phyloP scores from a whole-genome alignment of 805 yeast genomes.

The Lipomyces starkeyi region DNA sequence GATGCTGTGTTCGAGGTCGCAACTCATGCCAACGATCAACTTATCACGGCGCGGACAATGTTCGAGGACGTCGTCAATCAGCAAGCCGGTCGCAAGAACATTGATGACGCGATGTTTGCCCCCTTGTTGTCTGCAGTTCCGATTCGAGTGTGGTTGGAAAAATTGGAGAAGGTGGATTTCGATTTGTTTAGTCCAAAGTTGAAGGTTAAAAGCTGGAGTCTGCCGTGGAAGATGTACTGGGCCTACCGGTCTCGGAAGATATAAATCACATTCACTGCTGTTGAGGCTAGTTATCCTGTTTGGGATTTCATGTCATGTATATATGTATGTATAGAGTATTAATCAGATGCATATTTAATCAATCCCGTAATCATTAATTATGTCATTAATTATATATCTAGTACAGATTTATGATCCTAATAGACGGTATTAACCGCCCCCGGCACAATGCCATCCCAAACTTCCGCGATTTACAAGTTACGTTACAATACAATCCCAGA shows the following conservation, averaged over 20 bases:
- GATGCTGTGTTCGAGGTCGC: slow-evolving; percentile 73
- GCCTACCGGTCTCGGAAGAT: slow-evolving; percentile 52
- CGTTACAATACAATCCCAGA: not conserved
- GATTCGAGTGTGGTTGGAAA: slow-evolving; percentile 62
- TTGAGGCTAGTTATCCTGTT: not conserved
- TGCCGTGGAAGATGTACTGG: slow-evolving; percentile 65
- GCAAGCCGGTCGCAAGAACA: slow-evolving; percentile 47
- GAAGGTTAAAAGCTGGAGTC: slow-evolving; percentile 62
- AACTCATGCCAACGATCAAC: slow-evolving; percentile 78
- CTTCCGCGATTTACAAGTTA: no score
- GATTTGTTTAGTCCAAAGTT: slow-evolving; percentile 58
- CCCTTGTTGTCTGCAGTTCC: slow-evolving; percentile 76
- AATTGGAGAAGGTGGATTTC: slow-evolving; percentile 67
- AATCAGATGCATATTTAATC: not conserved
- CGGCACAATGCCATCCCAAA: not conserved
- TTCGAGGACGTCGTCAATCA: slow-evolving; percentile 50
- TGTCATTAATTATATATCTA: not conserved
- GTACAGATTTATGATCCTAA: not conserved
- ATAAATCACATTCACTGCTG: slow-evolving; percentile 34
- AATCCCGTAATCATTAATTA: not conserved
- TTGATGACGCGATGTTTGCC: slow-evolving; percentile 63
- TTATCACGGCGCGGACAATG: slow-evolving; percentile 69
- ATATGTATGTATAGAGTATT: not conserved
- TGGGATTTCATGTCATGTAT: not conserved
- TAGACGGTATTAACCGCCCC: not conserved